Evolutionary conservation across 164 flowering plant species (phyloP).

Genomic region (Kalanchoe fedtschenkoi): DNA sequence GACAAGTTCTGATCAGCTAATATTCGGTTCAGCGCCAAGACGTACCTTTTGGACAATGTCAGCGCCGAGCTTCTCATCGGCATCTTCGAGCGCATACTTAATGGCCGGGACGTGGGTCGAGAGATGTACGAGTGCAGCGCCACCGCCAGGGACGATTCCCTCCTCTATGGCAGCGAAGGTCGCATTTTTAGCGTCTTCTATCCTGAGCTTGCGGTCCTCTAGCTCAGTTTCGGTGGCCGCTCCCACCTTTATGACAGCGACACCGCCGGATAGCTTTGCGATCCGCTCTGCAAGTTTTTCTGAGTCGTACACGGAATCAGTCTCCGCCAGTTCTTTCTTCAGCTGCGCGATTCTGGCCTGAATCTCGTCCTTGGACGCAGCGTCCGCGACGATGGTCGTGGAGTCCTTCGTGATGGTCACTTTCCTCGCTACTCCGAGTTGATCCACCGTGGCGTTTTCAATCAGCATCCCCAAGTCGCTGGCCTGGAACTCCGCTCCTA

Average conservation of each 20-base stretch:
- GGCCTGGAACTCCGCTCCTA: conserved; percentile 93
- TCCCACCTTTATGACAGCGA: conserved; percentile 93
- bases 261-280: conserved; percentile 93
- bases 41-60: conserved; percentile 95
- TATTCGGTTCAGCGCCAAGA: neutral
- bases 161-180: conserved; percentile 99
- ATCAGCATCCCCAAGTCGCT: conserved; percentile 69
- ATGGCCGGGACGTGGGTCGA: conserved; percentile 60
- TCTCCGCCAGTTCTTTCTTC: conserved; percentile 74
- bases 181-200: conserved; percentile 98
- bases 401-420: conserved; percentile 80
- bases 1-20: neutral
- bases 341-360: conserved; percentile 84
- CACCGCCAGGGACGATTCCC: conserved; percentile 98
- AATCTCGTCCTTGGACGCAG: too few species aligned
- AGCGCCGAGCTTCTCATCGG: conserved; percentile 81
- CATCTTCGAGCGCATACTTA: conserved; percentile 68
- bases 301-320: conserved; percentile 86
- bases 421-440: conserved; percentile 87
- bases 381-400: conserved; percentile 87
- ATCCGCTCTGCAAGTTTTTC: conserved; percentile 93
- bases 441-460: conserved; percentile 68
- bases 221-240: conserved; percentile 99
- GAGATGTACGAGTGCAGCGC: conserved; percentile 83
- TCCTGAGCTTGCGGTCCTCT: conserved; percentile 88